Evolutionary conservation across 805 yeast genomes (phyloP).

Genomic region (Brettanomyces bruxellensis): DNA sequence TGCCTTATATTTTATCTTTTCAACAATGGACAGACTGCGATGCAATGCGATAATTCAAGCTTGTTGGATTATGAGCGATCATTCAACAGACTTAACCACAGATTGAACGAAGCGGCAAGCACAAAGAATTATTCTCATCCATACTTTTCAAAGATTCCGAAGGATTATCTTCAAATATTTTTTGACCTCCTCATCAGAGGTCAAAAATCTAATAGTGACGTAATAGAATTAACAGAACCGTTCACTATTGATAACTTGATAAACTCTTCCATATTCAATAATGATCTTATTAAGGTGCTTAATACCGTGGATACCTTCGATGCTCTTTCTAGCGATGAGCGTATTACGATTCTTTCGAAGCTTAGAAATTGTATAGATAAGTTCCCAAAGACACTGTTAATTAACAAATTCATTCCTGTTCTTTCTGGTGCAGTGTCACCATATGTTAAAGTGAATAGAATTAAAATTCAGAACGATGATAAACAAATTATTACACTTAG

Average conservation of each 20-base stretch:
- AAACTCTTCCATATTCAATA: slow-evolving; percentile 70
- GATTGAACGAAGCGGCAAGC: slow-evolving; percentile 21
- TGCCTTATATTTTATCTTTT: slow-evolving; percentile 65
- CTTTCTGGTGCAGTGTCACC: slow-evolving; percentile 39
- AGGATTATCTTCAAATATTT: slow-evolving; percentile 38
- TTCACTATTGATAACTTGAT: slow-evolving; percentile 56
- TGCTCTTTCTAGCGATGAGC: slow-evolving; percentile 62
- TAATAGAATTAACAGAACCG: slow-evolving; percentile 15
- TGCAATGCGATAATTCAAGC: slow-evolving; percentile 29
- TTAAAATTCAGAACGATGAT: slow-evolving; percentile 14
- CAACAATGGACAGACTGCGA: slow-evolving; percentile 33
- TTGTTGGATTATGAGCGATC: slow-evolving; percentile 54
- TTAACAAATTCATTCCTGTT: slow-evolving; percentile 67
- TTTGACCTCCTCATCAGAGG: slow-evolving; percentile 45
- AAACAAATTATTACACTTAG: slow-evolving; percentile 36
- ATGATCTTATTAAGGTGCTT: slow-evolving; percentile 72
- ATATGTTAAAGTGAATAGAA: slow-evolving; percentile 13
- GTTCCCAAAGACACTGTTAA: slow-evolving; percentile 50
- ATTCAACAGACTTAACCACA: slow-evolving; percentile 26
- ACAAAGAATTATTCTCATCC: slow-evolving; percentile 34
- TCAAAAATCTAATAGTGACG: slow-evolving; percentile 22
- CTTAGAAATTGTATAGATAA: slow-evolving; percentile 42
- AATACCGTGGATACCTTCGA: slow-evolving; percentile 76
- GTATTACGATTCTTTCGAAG: slow-evolving; percentile 58
- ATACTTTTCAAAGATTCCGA: slow-evolving; percentile 54